Evolutionary conservation across 2,329 filamentous ascomycete species (phyloP).

Genomic region (Lecanosticta acicola): DNA sequence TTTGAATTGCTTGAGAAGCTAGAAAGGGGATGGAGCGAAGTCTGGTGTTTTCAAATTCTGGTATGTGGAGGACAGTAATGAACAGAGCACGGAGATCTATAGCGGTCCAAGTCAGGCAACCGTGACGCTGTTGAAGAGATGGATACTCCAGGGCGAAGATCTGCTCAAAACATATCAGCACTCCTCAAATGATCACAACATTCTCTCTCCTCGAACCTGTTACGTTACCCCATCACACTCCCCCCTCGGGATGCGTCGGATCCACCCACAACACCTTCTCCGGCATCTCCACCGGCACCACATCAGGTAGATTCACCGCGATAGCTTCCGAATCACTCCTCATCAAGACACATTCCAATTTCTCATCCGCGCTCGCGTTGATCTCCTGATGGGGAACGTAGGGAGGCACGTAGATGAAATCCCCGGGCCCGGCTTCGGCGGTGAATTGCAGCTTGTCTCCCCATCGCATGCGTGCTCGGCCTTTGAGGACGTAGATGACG

Average conservation of each 20-base stretch:
- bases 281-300: constrained; percentile 41
- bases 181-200: too few species aligned
- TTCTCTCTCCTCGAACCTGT: too few species aligned
- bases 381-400: constrained; percentile 43
- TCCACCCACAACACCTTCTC: constrained; percentile 43
- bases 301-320: constrained; percentile 41
- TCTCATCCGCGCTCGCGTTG: constrained; percentile 39
- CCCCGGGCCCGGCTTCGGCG: constrained; percentile 36
- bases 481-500: constrained; percentile 44
- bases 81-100: too few species aligned
- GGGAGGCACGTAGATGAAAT: constrained; percentile 45
- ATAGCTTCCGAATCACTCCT: constrained; percentile 41
- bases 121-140: too few species aligned
- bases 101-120: too few species aligned
- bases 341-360: constrained; percentile 41
- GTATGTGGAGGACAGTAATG: too few species aligned
- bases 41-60: too few species aligned
- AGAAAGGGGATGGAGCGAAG: too few species aligned
- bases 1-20: too few species aligned
- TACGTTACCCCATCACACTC: too few species aligned
- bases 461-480: constrained; percentile 43
- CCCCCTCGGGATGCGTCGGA: constrained; percentile 35
- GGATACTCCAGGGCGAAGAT: too few species aligned
- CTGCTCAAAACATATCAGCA: too few species aligned
- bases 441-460: constrained; percentile 42